phyloP scores from a whole-genome alignment of 176 grass and related monocot species.

The Oryza australiensis region DNA sequence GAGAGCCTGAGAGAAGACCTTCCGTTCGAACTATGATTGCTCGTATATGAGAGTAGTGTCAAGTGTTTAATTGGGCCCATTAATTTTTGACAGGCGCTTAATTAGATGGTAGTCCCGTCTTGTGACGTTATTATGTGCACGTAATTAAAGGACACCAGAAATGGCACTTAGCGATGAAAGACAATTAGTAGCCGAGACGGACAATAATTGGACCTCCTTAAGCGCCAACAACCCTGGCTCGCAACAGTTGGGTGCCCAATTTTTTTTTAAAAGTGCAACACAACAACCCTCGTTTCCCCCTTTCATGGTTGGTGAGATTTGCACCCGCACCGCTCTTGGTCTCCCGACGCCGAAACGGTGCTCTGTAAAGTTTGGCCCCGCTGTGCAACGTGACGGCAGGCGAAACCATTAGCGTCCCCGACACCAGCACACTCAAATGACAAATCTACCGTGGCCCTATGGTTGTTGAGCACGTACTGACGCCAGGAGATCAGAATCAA shows the following conservation, averaged over 20 bases:
- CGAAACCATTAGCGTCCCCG: background rate
- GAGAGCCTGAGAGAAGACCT: no score
- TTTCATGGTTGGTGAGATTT: slow-evolving; percentile 37
- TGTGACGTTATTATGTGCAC: slow-evolving; percentile 30
- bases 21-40: no score
- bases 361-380: background rate
- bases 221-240: slow-evolving; percentile 27
- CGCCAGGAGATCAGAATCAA: background rate
- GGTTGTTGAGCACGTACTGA: background rate
- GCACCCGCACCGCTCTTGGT: background rate
- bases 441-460: background rate
- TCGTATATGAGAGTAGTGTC: no score
- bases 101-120: background rate
- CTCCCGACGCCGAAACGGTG: background rate
- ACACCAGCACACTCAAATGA: background rate
- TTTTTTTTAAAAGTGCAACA: background rate
- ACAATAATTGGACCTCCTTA: background rate
- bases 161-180: background rate
- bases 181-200: background rate
- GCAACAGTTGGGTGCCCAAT: background rate
- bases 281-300: slow-evolving; percentile 22
- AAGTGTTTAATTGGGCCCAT: background rate
- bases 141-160: background rate
- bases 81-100: background rate
- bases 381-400: background rate